Percentiles rank a stretch among this genome's conserved stretches.
phyloP scores from a whole-genome alignment of 768 basidiomycete species.

The Kockovaella imperatae region DNA sequence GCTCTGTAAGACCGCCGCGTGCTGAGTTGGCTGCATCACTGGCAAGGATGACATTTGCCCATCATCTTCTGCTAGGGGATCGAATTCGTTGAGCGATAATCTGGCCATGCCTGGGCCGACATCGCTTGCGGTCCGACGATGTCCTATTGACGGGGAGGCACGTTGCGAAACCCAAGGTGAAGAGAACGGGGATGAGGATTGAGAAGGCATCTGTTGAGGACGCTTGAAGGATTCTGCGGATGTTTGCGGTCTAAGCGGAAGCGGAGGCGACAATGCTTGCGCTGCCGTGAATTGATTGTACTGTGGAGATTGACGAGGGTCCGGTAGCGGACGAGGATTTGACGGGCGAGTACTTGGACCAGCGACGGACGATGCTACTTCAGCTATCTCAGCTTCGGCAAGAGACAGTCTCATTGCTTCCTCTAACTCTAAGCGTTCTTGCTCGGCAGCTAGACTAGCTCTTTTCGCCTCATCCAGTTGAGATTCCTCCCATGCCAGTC shows the following conservation, averaged over 20 bases:
- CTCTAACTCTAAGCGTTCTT: constrained; percentile 32
- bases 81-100: neutral
- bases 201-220: too few relatives aligned
- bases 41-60: constrained; percentile 6
- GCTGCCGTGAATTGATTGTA: too few relatives aligned
- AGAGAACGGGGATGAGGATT: too few relatives aligned
- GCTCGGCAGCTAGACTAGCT: constrained; percentile 19
- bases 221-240: too few relatives aligned
- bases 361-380: neutral
- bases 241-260: too few relatives aligned
- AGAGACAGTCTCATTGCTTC: constrained; percentile 34
- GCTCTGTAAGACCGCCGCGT: constrained; percentile 23
- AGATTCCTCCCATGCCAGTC: constrained; percentile 30
- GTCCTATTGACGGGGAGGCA: too few relatives aligned
- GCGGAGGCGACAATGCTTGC: too few relatives aligned
- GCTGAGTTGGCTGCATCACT: constrained; percentile 14
- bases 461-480: constrained; percentile 37
- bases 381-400: constrained; percentile 16
- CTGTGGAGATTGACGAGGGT: too few relatives aligned
- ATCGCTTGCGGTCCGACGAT: too few relatives aligned
- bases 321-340: too few relatives aligned
- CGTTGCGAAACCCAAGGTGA: too few relatives aligned
- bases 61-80: constrained; percentile 10
- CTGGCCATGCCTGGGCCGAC: neutral
- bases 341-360: too few relatives aligned